phyloP scores from a whole-genome alignment of 192 early-diverging fungal species.

The Lunasporangiospora selenospora region DNA sequence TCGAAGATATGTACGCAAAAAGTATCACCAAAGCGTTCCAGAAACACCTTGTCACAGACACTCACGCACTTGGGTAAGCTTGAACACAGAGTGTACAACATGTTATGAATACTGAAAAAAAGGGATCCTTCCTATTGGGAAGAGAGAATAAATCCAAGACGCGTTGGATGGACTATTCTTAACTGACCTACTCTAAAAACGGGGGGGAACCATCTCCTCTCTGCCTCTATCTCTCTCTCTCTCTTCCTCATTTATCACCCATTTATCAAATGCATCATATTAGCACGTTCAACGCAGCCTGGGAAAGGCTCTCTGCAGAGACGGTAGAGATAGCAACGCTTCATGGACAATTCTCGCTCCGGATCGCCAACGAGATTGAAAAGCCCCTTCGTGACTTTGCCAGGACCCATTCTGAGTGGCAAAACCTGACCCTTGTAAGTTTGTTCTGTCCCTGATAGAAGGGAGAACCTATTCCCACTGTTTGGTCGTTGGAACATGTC shows the following conservation, averaged over 20 bases:
- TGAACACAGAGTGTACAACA: too few species aligned
- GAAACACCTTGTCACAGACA: conserved; percentile 52
- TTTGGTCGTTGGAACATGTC: too few species aligned
- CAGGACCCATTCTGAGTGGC: conserved; percentile 36
- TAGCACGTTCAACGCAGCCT: conserved; percentile 38
- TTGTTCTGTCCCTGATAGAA: too few species aligned
- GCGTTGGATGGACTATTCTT: background rate
- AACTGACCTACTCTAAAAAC: background rate
- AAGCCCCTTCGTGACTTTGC: conserved; percentile 31
- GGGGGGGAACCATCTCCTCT: conserved; percentile 7
- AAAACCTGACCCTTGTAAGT: conserved; percentile 31
- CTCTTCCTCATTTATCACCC: background rate
- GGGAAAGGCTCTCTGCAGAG: conserved; percentile 40
- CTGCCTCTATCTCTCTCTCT: too few species aligned
- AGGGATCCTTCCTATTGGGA: too few species aligned
- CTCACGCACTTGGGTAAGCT: conserved; percentile 51
- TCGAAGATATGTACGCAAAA: conserved; percentile 60
- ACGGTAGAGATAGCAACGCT: conserved; percentile 24
- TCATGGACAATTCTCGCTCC: conserved; percentile 36
- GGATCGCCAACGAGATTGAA: conserved; percentile 42
- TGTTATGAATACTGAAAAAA: too few species aligned
- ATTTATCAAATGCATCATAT: background rate
- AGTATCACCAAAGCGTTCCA: conserved; percentile 53
- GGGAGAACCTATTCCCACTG: too few species aligned
- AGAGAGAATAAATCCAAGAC: too few species aligned